These are phyloP conservation scores for Cercospora brassicicola DNA, from an alignment of 2,329 filamentous ascomycete genomes.

Conservation along the genomic window DNA sequence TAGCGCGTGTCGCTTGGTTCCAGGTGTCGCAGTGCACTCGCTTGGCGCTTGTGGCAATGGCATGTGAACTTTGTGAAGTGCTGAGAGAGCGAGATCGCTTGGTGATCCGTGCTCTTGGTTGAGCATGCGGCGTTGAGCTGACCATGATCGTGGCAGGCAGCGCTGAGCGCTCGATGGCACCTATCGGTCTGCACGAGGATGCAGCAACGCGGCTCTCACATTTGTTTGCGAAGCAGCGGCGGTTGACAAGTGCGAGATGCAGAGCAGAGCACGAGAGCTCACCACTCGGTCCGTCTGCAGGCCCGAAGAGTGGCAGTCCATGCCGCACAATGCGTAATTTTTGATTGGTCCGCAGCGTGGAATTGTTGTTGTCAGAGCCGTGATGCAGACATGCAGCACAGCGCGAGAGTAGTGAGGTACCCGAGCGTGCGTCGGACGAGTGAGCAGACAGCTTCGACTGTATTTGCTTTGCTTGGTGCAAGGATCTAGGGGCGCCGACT, in stretches of 20 bases:
- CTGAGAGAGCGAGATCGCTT: neutral
- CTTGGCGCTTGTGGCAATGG: constrained; percentile 5
- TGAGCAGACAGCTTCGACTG: neutral
- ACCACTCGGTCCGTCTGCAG: neutral
- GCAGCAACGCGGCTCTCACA: neutral
- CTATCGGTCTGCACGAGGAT: neutral
- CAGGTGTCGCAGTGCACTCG: neutral
- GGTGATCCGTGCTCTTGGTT: neutral
- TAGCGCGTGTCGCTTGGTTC: constrained; percentile 5
- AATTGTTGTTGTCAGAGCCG: neutral
- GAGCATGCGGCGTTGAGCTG: neutral
- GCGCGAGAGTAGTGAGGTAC: neutral
- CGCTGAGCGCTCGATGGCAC: neutral
- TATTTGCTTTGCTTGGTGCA: neutral
- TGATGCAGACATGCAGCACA: neutral
- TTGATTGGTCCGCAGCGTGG: neutral
- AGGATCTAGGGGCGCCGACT: neutral
- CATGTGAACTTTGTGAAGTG: constrained; percentile 11
- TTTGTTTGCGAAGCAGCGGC: neutral
- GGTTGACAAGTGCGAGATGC: neutral
- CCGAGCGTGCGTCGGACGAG: neutral
- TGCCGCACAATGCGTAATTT: neutral
- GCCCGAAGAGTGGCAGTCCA: neutral
- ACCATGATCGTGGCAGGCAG: neutral
- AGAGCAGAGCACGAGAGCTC: neutral